Evolutionary conservation across 192 early-diverging fungal species (phyloP).

Genomic region (Diversispora epigaea): DNA sequence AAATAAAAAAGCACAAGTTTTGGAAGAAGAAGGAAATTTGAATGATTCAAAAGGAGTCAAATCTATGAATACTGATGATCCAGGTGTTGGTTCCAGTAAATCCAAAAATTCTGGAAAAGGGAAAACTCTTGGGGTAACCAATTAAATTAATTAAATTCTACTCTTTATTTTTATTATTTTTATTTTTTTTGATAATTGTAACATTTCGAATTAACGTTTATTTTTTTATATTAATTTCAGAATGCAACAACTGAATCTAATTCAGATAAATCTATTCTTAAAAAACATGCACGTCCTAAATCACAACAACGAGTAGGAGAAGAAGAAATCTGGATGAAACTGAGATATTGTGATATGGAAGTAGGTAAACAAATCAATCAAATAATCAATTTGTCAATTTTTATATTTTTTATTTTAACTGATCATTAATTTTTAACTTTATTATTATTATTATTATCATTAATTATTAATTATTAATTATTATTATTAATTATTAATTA

Average conservation of each 20-base stretch:
- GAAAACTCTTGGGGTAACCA: background rate
- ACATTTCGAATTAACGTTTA: too few species aligned
- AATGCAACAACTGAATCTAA: conserved; percentile 61
- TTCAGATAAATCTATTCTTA: conserved; percentile 58
- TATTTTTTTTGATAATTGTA: too few species aligned
- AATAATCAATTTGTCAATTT: background rate
- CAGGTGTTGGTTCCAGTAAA: conserved; percentile 32
- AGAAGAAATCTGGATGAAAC: conserved; percentile 71
- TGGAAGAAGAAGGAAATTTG: conserved; percentile 62
- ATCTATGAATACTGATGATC: conserved; percentile 41
- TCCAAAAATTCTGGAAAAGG: background rate
- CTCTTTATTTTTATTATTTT: too few species aligned
- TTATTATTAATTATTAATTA: too few species aligned
- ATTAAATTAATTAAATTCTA: background rate
- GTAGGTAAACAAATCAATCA: conserved; percentile 37
- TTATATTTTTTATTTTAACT: background rate
- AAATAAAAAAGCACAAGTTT: conserved; percentile 63
- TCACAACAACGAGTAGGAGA: conserved; percentile 58
- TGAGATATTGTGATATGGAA: conserved; percentile 60
- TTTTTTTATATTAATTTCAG: conserved; percentile 32
- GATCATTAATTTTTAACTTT: background rate
- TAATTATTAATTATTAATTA: too few species aligned
- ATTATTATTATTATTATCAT: background rate
- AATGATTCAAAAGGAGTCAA: conserved; percentile 39
- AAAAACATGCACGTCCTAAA: conserved; percentile 63